Base-by-base conservation (phyloP, 2,329 filamentous ascomycete species). In the Stylonectria norvegica region DNA sequence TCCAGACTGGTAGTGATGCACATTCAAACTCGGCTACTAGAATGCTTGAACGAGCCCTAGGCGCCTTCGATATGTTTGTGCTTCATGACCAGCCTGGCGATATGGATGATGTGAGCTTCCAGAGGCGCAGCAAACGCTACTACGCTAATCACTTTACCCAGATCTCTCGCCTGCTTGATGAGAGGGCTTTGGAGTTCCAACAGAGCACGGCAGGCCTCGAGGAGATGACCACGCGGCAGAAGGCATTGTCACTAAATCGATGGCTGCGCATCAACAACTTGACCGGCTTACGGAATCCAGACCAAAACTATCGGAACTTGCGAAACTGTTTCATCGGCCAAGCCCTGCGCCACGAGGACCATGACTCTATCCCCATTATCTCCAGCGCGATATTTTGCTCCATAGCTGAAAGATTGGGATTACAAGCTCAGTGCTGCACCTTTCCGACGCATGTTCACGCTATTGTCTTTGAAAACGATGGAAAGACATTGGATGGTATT, bases 21-120 rank as follows among this genome's bases (percentile, higher is more conserved):
- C 50, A 41, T 15, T 38, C 48, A 9, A 48, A 53, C n/a, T 32
- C 45, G 86, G 67, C 52, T 59, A 66, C 48, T 47, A 53, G 40
- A 49, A 61, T 38, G 49, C 66, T 95, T 15, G 90, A 95, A 60
- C 76, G 78, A 42, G 85, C 85, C 2, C 68, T 97, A 12, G 85
- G 83, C 15, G 85, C 85, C 11, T 95, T 94, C 61, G 93, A 97
- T 63, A 76, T 97, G 65, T 97, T 97, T 64, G 80, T 95, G 32
- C 70, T 91, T 19, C 80, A 85, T 49, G 83, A 85, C 39, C 76
- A 80, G 14, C 72, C 75, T 20, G 81, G 84, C n/a, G 89, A 94
- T 58, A 66, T 91, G 36, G 75, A 85, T 41, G 81, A 89, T 67
- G 84, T 85, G 65, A 42, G 75, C 56, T 36, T 34, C 14, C 10